A percentile compares a stretch with the other conserved stretches of the same genome.
These are phyloP conservation scores for Aspergillus carlsbadensis DNA, from an alignment of 495 filamentous ascomycete genomes.

Conservation along the genomic window DNA sequence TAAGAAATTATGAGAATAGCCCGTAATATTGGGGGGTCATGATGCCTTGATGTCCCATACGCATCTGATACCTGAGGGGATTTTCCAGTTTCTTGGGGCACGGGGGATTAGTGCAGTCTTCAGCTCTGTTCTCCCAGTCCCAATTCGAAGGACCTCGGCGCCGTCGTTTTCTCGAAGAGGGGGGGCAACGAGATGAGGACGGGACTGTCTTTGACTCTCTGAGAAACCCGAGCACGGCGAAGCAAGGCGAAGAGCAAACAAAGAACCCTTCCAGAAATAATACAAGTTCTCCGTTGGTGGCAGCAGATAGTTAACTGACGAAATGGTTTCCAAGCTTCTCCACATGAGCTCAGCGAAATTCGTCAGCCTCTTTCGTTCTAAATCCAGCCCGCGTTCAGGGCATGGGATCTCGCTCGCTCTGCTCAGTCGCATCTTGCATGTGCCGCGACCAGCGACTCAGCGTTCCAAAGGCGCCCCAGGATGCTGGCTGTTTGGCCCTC, in stretches of 20 bases:
- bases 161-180: no score
- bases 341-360: conserved; percentile 9
- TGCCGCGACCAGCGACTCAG: background rate
- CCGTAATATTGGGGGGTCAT: conserved; percentile 4
- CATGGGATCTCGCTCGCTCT: background rate
- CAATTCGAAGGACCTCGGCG: background rate
- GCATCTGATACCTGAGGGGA: background rate
- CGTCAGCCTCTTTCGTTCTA: conserved; percentile 5
- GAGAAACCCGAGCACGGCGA: background rate
- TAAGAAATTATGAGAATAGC: background rate
- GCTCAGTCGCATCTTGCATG: background rate
- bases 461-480: background rate
- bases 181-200: no score
- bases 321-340: background rate
- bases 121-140: background rate
- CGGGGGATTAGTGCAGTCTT: conserved; percentile 6
- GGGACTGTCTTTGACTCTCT: no score
- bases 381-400: background rate
- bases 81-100: background rate
- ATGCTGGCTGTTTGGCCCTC: conserved; percentile 1
- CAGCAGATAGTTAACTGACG: background rate
- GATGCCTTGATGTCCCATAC: conserved; percentile 5
- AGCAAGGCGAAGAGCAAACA: background rate
- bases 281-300: background rate
- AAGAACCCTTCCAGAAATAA: background rate